Percentiles rank a stretch among this genome's conserved stretches.
Conservation (phyloP, 768 basidiomycete species). For the Lactarius evosmus region DNA sequence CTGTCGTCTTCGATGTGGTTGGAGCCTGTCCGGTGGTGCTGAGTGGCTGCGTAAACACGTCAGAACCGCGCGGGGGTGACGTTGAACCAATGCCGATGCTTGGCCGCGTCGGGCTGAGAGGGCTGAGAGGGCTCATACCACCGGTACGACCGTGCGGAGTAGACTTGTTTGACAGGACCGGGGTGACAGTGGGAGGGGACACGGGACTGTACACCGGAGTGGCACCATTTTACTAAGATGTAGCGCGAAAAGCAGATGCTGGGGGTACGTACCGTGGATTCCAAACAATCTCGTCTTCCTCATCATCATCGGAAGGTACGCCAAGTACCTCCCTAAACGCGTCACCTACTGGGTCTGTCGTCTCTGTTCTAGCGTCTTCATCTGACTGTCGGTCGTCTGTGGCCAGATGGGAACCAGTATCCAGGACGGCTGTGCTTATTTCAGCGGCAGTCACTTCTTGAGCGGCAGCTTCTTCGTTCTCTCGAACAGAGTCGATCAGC, state of each 20-base stretch:
- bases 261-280: constrained; percentile 51
- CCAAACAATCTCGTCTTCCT: constrained; percentile 75
- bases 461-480: background rate
- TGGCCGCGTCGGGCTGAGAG: constrained; percentile 18
- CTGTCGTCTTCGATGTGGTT: constrained; percentile 45
- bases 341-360: constrained; percentile 72
- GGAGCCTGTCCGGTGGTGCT: constrained; percentile 21
- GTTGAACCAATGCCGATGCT: constrained; percentile 25
- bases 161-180: constrained; percentile 17
- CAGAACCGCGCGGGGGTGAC: constrained; percentile 34
- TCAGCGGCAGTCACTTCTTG: constrained; percentile 3
- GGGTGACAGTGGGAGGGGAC: constrained; percentile 18
- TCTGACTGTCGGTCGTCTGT: constrained; percentile 31
- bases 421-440: background rate
- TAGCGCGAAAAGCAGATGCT: background rate
- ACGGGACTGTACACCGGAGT: background rate
- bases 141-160: constrained; percentile 11
- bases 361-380: constrained; percentile 60
- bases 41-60: constrained; percentile 29
- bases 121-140: constrained; percentile 21
- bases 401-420: constrained; percentile 20
- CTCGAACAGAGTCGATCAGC: constrained; percentile 21
- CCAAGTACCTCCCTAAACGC: constrained; percentile 54
- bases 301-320: constrained; percentile 51
- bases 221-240: background rate